Evolutionary conservation across 2,329 filamentous ascomycete species (phyloP).

Genomic region (Ophiosphaerella korrae): DNA sequence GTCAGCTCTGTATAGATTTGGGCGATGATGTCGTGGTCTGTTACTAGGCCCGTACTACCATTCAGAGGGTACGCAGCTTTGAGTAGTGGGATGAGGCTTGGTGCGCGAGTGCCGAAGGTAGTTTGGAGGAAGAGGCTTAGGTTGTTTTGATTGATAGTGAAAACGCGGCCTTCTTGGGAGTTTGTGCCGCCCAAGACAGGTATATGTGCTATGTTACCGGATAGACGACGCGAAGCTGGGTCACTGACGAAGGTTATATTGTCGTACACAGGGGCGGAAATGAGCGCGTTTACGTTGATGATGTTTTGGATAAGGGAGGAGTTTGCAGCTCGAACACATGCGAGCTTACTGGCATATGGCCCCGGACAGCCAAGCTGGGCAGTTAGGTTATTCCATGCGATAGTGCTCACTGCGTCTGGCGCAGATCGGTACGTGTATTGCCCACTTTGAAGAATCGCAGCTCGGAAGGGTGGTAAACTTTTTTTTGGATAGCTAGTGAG

Average conservation of each 20-base stretch:
- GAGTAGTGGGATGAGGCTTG: constrained; percentile 19
- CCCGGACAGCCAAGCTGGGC: constrained; percentile 28
- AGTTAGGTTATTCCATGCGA: constrained; percentile 30
- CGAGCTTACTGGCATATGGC: constrained; percentile 19
- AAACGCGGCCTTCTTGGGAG: constrained; percentile 33
- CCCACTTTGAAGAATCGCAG: constrained; percentile 37
- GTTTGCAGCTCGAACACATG: constrained; percentile 28
- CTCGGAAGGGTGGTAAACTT: constrained; percentile 31
- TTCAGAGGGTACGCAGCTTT: constrained; percentile 27
- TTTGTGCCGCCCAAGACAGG: constrained; percentile 35
- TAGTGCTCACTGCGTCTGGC: constrained; percentile 10
- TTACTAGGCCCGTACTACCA: constrained; percentile 16
- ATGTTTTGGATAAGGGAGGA: constrained; percentile 23
- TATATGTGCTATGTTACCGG: constrained; percentile 31
- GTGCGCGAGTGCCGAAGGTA: constrained; percentile 9
- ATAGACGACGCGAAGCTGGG: constrained; percentile 19
- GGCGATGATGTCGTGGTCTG: constrained; percentile 22
- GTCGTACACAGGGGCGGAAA: constrained; percentile 26
- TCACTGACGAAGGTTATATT: constrained; percentile 27
- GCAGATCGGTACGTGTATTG: constrained; percentile 25
- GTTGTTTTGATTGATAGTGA: constrained; percentile 22
- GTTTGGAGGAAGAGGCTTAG: constrained; percentile 22
- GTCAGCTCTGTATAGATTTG: constrained; percentile 21
- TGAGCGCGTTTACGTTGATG: constrained; percentile 21
- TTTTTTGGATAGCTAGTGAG: constrained; percentile 32